Evolutionary conservation across 768 basidiomycete species (phyloP).

Genomic region (Lactarius quietus): DNA sequence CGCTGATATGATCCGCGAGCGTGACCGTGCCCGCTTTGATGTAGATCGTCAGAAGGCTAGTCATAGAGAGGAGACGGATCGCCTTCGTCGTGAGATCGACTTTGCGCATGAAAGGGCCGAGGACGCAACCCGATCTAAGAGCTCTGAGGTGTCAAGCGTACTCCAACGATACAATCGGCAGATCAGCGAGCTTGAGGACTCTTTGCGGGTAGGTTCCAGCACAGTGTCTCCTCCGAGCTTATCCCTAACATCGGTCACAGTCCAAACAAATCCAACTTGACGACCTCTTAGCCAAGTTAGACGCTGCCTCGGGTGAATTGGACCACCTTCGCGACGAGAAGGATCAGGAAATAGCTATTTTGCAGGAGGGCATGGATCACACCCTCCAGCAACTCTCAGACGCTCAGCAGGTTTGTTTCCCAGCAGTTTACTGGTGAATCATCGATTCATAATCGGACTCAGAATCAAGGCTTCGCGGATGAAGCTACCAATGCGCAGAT

Average conservation of each 20-base stretch:
- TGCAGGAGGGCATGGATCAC: conserved; percentile 93
- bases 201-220: conserved; percentile 63
- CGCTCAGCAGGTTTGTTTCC: conserved; percentile 64
- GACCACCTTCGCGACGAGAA: conserved; percentile 90
- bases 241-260: conserved; percentile 39
- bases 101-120: conserved; percentile 99
- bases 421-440: background rate
- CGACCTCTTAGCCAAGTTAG: conserved; percentile 78
- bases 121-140: conserved; percentile 87
- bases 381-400: conserved; percentile 87
- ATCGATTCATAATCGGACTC: conserved; percentile 20
- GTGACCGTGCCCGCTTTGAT: conserved; percentile 94
- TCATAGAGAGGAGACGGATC: conserved; percentile 93
- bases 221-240: background rate
- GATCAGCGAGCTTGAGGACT: conserved; percentile 93
- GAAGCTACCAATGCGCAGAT: conserved; percentile 96
- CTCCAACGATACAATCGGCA: conserved; percentile 95
- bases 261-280: conserved; percentile 96
- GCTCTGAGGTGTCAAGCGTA: conserved; percentile 84
- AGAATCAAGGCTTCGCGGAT: conserved; percentile 83
- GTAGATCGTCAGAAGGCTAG: conserved; percentile 89
- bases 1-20: conserved; percentile 98
- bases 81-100: conserved; percentile 83
- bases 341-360: conserved; percentile 92
- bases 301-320: conserved; percentile 67